A percentile compares a stretch with the other conserved stretches of the same genome.
Evolutionary conservation across 495 filamentous ascomycete species (phyloP).

Genomic region (Hyaloscypha variabilis): DNA sequence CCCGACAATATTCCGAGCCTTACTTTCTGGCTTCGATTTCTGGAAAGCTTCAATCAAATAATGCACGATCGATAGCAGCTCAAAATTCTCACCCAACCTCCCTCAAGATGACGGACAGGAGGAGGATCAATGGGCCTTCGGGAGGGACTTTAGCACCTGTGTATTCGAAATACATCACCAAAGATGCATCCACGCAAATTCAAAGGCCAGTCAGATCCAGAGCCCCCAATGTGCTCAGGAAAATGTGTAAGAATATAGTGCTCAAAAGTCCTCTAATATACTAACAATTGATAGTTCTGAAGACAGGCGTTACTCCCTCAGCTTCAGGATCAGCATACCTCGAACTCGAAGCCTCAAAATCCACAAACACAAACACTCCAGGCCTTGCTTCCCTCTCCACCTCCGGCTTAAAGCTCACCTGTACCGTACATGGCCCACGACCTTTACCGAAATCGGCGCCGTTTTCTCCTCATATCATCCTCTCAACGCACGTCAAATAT

Average conservation of each 20-base stretch:
- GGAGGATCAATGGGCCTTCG: slow-evolving; percentile 86
- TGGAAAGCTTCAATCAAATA: not conserved
- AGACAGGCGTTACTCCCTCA: slow-evolving; percentile 90
- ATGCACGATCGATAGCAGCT: slow-evolving; percentile 11
- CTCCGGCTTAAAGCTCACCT: slow-evolving; percentile 82
- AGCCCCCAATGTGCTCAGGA: slow-evolving; percentile 68
- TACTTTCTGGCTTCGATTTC: not conserved
- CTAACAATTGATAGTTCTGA: slow-evolving; percentile 62
- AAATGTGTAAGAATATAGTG: slow-evolving; percentile 70
- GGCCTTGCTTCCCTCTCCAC: slow-evolving; percentile 47
- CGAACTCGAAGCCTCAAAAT: slow-evolving; percentile 68
- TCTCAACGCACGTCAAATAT: slow-evolving; percentile 93
- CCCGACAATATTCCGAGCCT: not conserved
- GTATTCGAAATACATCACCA: slow-evolving; percentile 43
- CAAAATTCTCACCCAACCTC: not conserved
- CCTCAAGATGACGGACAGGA: slow-evolving; percentile 73
- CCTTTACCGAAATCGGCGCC: slow-evolving; percentile 86
- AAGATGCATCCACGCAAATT: slow-evolving; percentile 36
- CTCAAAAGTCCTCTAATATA: slow-evolving; percentile 25
- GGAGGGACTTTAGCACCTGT: slow-evolving; percentile 74
- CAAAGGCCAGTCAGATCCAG: slow-evolving; percentile 50
- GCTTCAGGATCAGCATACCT: slow-evolving; percentile 94
- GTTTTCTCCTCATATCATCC: slow-evolving; percentile 86
- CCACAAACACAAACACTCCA: slow-evolving; percentile 49
- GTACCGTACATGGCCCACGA: slow-evolving; percentile 89